A percentile compares a stretch with the other conserved stretches of the same genome.
phyloP scores from a whole-genome alignment of 169 alveolate species.

The Pseudocohnilembus persalinus region DNA sequence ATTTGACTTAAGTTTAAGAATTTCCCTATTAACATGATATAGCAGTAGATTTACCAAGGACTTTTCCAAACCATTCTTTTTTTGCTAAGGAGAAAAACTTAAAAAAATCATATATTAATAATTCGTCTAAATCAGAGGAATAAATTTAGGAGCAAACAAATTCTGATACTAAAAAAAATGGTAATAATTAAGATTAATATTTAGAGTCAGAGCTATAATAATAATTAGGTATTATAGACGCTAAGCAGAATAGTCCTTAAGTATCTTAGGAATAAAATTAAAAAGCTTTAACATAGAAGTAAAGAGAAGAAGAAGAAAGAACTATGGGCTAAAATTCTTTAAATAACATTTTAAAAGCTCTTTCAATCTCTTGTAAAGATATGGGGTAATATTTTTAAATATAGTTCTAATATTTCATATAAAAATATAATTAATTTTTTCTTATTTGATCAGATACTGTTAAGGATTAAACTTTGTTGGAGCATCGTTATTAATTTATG shows the following conservation, averaged over 20 bases:
- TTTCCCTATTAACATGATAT: neutral
- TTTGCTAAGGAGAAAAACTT: neutral
- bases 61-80: neutral
- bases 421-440: no score
- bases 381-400: neutral
- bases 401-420: no score
- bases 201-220: no score
- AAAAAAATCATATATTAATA: no score
- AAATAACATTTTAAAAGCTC: neutral
- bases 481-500: neutral
- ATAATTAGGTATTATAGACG: no score
- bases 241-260: neutral
- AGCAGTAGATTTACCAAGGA: neutral
- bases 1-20: neutral
- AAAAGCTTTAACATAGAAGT: no score
- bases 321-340: neutral
- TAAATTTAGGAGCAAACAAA: no score
- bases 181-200: no score
- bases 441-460: neutral
- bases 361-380: neutral
- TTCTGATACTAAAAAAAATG: no score
- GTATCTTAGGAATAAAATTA: neutral
- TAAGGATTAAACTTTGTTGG: neutral
- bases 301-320: neutral
- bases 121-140: no score